Base-by-base conservation (phyloP, 768 basidiomycete genomes). In the Psilocybe sp. region DNA sequence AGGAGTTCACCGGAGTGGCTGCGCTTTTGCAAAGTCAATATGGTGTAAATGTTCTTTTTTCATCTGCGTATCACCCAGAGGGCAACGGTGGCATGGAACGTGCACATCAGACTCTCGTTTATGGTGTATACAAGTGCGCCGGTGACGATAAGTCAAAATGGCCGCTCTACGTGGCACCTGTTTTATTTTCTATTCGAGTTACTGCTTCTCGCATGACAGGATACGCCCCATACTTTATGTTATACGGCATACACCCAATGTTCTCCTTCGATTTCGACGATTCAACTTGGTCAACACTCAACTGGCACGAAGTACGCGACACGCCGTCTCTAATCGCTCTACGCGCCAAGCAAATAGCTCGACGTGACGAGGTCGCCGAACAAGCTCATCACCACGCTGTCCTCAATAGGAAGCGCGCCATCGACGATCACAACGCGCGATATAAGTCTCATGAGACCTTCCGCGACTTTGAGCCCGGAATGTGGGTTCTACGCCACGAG, bases 11-110 rank as follows among this genome's bases (percentile, higher is more conserved):
- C 36, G 63, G 58, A 0, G 61, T 61, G 0, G 60, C 61, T 1
- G 47, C 57, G 1, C 45, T 69, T 0, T 37, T 67, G 0, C 47
- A 55, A 20, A 39, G 44, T 3, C 56, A 59, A 8, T 69, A 68
- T 43, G 48, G 58, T 4, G 55, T 68, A 18, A 42, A 38, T 0
- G 58, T 64, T 11, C 59, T 72, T n/a, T 18, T 63, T 9, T 68
- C 63, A 1, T 62, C 64, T 0, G 46, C 65, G 7, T 61, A 65
- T 44, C 51, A 70, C 50, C 51, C 62, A 1, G 42, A 68, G 50
- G 59, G 62, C n/a, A 72, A 72, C 36, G 68, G 59, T 0, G 52
- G 61, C 3, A 58, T 62, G 0, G 69, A 72, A 53, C 50, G 65
- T 1, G 52, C 53, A 5, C 68, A 70, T 38, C 56, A 59, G 12